A percentile compares a stretch with the other conserved stretches of the same genome.
Evolutionary conservation across 345 rosid genomes (phyloP).

Genomic region (Pugionium cornutum): DNA sequence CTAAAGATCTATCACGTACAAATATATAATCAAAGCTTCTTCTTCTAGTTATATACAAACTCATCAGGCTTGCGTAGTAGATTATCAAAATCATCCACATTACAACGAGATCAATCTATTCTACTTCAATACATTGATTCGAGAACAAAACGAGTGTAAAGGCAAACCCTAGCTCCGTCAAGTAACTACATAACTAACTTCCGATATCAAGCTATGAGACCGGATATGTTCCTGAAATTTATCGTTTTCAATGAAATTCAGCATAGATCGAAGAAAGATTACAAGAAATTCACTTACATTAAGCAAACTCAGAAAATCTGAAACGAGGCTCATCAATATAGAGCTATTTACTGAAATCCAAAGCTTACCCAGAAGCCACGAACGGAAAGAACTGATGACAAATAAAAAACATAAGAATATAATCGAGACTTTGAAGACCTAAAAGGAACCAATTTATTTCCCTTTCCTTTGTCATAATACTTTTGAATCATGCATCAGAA

Average conservation of each 20-base stretch:
- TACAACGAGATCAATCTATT: not conserved
- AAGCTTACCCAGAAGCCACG: not conserved
- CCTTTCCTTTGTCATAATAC: not conserved
- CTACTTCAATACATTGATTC: not conserved
- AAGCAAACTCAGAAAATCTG: slow-evolving; percentile 8
- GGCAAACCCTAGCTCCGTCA: not conserved
- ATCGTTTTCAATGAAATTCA: not conserved
- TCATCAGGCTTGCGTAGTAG: too few species aligned
- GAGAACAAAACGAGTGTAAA: not conserved
- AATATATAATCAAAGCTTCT: too few species aligned
- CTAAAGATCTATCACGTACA: too few species aligned
- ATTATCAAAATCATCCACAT: not conserved
- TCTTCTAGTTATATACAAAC: too few species aligned
- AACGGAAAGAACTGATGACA: too few species aligned
- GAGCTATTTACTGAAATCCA: not conserved
- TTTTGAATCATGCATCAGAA: too few species aligned
- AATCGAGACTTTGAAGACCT: not conserved
- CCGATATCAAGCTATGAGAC: slow-evolving; percentile 1
- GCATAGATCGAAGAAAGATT: slow-evolving; percentile 1
- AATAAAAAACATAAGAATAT: not conserved
- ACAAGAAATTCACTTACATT: slow-evolving; percentile 17
- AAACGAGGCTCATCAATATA: slow-evolving; percentile 13
- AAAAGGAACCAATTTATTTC: not conserved
- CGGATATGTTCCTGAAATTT: not conserved
- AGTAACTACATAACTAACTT: not conserved